Base-by-base conservation (phyloP, 2,329 filamentous ascomycete genomes). In the Monilinia aucupariae region DNA sequence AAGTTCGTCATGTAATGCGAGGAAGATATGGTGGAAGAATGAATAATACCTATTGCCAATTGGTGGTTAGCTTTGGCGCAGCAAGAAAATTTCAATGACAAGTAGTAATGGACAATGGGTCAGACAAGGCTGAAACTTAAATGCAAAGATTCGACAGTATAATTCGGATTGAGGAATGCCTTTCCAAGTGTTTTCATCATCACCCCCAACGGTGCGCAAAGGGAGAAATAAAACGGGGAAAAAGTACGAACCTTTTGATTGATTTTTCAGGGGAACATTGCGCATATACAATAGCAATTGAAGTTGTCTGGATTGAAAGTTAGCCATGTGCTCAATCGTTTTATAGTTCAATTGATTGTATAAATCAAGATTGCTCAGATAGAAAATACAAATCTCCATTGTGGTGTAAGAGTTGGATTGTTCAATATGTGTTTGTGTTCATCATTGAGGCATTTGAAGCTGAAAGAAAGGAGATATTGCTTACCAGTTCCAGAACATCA, bases 61-160 rank as follows among this genome's bases (percentile, higher is more conserved):
- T 22, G 61, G 49, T 41, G 55, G 60, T 62, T 63, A 64, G 61
- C 58, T 56, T 39, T 53, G 63, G 34, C 22, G 32, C 39, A 61
- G 20, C 41, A n/a, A n/a, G 49, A 10, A 13, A 22, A n/a, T 50
- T 60, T 51, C 32, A 52, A 59, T 34, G 34, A n/a, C 43, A 20
- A 3, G 7, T 41, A 50, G 13, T 58, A 34, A 51, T 65, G 43
- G 62, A 58, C 58, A 61, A 65, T 65, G 71, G 73, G 74, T 77
- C 76, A 77, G 75, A 77, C 75, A 77, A 77, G 76, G 76, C 76
- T 77, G 76, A 77, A 77, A 77, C 75, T 74, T 73, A 72, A 69
- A 67, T 64, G 72, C 68, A 75, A 73, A 71, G 73, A 70, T 72
- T 74, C 72, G 68, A 75, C 75, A 74, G 74, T 67, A 69, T 72